Base-by-base conservation (phyloP, 768 basidiomycete species). In the Lactarius sp. region DNA sequence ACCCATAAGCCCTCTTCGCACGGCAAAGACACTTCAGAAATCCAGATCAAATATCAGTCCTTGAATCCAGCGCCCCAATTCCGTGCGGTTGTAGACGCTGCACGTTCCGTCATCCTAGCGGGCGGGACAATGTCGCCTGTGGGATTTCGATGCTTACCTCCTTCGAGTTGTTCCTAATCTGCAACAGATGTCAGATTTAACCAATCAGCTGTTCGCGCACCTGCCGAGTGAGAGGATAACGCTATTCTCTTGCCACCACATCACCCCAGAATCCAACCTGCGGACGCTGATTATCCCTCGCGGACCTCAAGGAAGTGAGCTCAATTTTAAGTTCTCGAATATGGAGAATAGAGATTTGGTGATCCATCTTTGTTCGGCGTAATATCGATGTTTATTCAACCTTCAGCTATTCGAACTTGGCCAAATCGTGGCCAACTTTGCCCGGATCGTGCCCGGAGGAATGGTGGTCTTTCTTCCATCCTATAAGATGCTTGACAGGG, bases 101-200 rank as follows among this genome's bases (percentile, higher is more conserved):
- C 94, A 1, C 78, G 92, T 42, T 82, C 90, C 3, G 86, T 98
- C n/a, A 76, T 98, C 34, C 78, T 99, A 44, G 96, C 97, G 8
- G 96, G 96, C 9, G 96, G 96, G 5, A 99, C 96, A 0, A 98
- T 99, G 97, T 93, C 94, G 7, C 96, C 96, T n/a, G 93, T 97
- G 59, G 57, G 79, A 14, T 16, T 76, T 59, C 33, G 36, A 34
- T 50, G 44, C 52, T 58, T 36, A 16, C n/a, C 27, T 52, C 41
- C 13, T 7, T 33, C 50, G 2, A 44, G 12, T 50, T 31, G 8
- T 60, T n/a, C 56, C 27, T 60, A 53, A 60, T 55, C 27, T 52
- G 49, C 34, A 13, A 51, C 69, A 97, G 94, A 89, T 96, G 55
- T 85, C 87, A n/a, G 94, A 97, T 73, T 84, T 98, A 16, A 76